Base-by-base conservation (phyloP, 352 stramenopile species). In the Phytophthora sojae region DNA sequence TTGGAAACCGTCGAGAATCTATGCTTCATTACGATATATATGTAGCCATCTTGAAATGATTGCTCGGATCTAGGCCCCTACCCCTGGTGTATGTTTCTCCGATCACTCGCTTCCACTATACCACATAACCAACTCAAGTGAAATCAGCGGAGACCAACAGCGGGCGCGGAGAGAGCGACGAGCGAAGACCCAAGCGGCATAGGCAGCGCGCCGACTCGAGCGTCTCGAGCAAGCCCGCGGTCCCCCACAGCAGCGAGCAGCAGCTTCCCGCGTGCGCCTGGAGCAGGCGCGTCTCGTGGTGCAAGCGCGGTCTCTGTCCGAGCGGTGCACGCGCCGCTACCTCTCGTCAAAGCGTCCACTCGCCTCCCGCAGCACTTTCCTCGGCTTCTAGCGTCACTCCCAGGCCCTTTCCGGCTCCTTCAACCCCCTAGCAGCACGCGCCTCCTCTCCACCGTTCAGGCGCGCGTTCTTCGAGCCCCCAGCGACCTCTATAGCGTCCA, bases 61-160 rank as follows among this genome's bases (percentile, higher is more conserved):
- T 15, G 35, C 26, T 2, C 7, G 7, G 3, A 39, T 39, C 11
- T 6, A 9, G 7, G 32, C 8, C 32, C 32, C 32, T 39, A 45
- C 12, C 37, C 15, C 14, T 19, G 14, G 42, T 50, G 42, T 23
- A 50, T 50, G 42, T 25, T 25, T 6, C 42, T 17, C 23, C 23
- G 23, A 50, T n/a, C 6, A 50, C 44, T 50, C 25, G 44, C 0
- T 4, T 4, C 6, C 4, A 50, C 17, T 50, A 50, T 50, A 25
- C 44, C 44, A n/a, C 17, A 50, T 50, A 50, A 4, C 69, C 60
- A 69, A 61, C 0, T 8, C 68, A 67, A 76, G 69, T 73, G 23
- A 65, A 75, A 73, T 71, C 69, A 65, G 39, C 68, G 57, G 65
- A 73, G 64, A 78, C 61, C 69, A 82, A 70, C 57, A 76, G 71